A percentile compares a stretch with the other conserved stretches of the same genome.
phyloP scores from a whole-genome alignment of 768 basidiomycete species.

The Megacollybia marginata region DNA sequence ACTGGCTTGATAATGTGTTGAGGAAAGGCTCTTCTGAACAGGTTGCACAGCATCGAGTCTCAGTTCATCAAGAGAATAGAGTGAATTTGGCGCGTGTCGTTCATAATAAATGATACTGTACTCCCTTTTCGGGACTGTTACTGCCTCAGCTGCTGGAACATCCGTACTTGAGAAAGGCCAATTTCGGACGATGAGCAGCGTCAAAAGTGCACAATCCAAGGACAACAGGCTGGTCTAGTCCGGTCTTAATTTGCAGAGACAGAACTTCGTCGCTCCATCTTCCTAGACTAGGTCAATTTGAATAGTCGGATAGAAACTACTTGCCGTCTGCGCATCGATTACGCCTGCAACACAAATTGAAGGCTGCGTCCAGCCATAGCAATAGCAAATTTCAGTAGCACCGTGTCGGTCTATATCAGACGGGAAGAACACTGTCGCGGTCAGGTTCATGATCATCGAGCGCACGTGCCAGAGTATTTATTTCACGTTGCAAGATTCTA shows the following conservation, averaged over 20 bases:
- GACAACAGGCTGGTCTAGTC: constrained; percentile 25
- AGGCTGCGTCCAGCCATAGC: constrained; percentile 52
- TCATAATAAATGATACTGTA: constrained; percentile 39
- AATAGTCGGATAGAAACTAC: not conserved
- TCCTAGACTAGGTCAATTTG: constrained; percentile 9
- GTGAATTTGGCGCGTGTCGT: constrained; percentile 42
- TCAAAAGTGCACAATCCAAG: constrained; percentile 25
- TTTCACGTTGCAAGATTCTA: no score
- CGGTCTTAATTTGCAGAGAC: constrained; percentile 15
- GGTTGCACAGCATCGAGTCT: constrained; percentile 15
- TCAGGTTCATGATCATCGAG: no score
- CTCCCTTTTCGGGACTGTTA: constrained; percentile 6
- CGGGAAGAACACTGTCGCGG: no score
- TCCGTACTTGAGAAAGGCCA: constrained; percentile 7
- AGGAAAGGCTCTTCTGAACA: constrained; percentile 11
- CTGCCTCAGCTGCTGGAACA: constrained; percentile 4
- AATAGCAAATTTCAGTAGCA: constrained; percentile 3
- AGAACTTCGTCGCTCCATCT: constrained; percentile 18
- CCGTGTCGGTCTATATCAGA: no score
- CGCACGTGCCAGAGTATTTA: no score
- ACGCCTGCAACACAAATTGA: constrained; percentile 47
- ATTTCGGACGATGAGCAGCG: constrained; percentile 6
- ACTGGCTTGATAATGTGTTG: constrained; percentile 14
- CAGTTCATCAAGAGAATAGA: constrained; percentile 46
- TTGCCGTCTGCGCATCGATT: constrained; percentile 14